Conservation (phyloP, 768 basidiomycete species). For the Tulasnella sp. region DNA sequence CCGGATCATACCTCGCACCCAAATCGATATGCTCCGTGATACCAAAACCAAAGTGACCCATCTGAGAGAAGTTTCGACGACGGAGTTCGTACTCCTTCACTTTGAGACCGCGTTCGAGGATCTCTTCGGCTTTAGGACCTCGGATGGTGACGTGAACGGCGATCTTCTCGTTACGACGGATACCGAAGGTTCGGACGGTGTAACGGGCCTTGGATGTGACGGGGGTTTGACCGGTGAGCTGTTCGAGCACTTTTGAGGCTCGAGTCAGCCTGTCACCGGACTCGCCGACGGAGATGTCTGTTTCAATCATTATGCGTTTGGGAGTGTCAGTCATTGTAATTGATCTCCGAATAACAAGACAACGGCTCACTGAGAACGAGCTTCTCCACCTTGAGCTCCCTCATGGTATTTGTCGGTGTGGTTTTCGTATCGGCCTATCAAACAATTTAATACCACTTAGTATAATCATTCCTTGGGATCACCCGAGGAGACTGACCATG, state of each 20-base stretch:
- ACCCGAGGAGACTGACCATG: background rate
- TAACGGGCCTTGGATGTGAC: slow-evolving; percentile 99
- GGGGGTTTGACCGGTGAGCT: slow-evolving; percentile 97
- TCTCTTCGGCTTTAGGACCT: slow-evolving; percentile 98
- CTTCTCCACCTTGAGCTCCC: slow-evolving; percentile 95
- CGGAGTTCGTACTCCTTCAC: slow-evolving; percentile 99
- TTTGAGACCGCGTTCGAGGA: slow-evolving; percentile 96
- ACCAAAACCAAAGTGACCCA: slow-evolving; percentile 99
- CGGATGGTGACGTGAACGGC: slow-evolving; percentile 98
- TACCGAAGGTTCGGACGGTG: slow-evolving; percentile 98
- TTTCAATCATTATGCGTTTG: background rate
- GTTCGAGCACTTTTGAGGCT: slow-evolving; percentile 98
- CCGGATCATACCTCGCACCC: slow-evolving; percentile 95
- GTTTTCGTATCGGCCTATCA: slow-evolving; percentile 78
- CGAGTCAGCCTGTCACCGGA: slow-evolving; percentile 98
- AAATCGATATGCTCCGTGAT: slow-evolving; percentile 99
- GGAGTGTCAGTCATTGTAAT: too few relatives aligned
- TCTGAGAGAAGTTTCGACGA: slow-evolving; percentile 95
- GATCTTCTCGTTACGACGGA: slow-evolving; percentile 99
- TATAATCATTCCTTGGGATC: background rate
- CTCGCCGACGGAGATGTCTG: slow-evolving; percentile 99
- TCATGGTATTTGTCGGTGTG: slow-evolving; percentile 85
- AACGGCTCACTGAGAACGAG: slow-evolving; percentile 85
- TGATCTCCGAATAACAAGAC: background rate
- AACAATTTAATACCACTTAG: background rate